phyloP scores from a whole-genome alignment of 2,329 filamentous ascomycete genomes.

The Apiospora hydei region DNA sequence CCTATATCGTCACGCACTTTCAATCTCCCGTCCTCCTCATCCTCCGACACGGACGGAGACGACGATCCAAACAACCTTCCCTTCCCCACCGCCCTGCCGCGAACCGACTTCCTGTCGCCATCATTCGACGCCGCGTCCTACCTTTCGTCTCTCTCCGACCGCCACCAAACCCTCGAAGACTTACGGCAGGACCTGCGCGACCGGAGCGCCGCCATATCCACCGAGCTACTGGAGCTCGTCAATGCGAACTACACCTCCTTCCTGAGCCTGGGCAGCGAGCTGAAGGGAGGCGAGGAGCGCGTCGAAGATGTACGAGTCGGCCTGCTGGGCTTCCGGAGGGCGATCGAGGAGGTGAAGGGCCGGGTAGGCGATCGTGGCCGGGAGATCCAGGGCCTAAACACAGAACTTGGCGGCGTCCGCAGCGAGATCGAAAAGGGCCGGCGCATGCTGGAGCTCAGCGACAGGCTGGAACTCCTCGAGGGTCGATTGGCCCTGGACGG shows the following conservation, averaged over 20 bases:
- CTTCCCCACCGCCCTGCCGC: conserved; percentile 85
- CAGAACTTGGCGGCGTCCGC: conserved; percentile 72
- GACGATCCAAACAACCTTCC: conserved; percentile 78
- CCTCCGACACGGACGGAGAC: conserved; percentile 39
- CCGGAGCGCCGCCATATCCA: conserved; percentile 78
- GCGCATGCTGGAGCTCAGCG: conserved; percentile 72
- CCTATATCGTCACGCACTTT: conserved; percentile 47
- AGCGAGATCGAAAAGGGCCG: conserved; percentile 67
- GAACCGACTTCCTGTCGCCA: conserved; percentile 79
- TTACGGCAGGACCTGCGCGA: conserved; percentile 85
- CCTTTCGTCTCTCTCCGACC: conserved; percentile 79
- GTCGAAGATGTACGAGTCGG: conserved; percentile 91
- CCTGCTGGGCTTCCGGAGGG: conserved; percentile 82
- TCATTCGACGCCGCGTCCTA: conserved; percentile 83
- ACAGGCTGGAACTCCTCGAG: conserved; percentile 69
- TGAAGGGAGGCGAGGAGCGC: conserved; percentile 88
- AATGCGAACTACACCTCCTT: conserved; percentile 96
- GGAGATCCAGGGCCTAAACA: conserved; percentile 68
- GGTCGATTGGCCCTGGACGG: conserved; percentile 64
- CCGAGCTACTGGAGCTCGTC: conserved; percentile 91
- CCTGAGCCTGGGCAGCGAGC: conserved; percentile 78
- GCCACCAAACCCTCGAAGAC: conserved; percentile 96
- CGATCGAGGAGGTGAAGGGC: conserved; percentile 76
- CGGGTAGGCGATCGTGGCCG: conserved; percentile 68
- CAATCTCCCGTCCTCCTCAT: conserved; percentile 50